phyloP scores from a whole-genome alignment of 768 basidiomycete species.

The Boletellus ananas region DNA sequence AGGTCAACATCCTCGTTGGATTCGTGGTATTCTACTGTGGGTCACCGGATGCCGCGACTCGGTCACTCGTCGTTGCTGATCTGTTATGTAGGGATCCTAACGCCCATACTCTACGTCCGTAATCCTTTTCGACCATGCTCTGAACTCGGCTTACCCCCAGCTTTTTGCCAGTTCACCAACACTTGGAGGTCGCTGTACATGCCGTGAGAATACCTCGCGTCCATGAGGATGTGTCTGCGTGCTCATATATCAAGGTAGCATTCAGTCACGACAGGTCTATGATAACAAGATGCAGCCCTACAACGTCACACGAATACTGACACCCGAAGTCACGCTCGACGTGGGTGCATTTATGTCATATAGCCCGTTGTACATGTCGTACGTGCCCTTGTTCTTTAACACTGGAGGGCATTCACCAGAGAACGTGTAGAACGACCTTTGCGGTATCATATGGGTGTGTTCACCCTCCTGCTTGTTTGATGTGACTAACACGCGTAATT shows the following conservation, averaged over 20 bases:
- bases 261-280: conserved; percentile 59
- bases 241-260: conserved; percentile 28
- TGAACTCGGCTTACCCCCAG: neutral
- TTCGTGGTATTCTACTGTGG: conserved; percentile 71
- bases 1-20: conserved; percentile 64
- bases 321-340: conserved; percentile 50
- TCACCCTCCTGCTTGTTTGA: neutral
- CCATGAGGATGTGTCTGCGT: neutral
- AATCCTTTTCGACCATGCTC: conserved; percentile 39
- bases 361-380: conserved; percentile 58
- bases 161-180: conserved; percentile 50
- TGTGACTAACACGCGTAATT: conserved; percentile 41
- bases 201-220: conserved; percentile 40
- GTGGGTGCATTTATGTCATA: conserved; percentile 50
- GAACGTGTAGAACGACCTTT: conserved; percentile 17
- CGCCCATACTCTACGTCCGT: conserved; percentile 45
- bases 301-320: conserved; percentile 57
- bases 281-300: conserved; percentile 57
- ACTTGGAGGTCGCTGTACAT: conserved; percentile 56
- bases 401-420: conserved; percentile 8
- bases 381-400: conserved; percentile 5
- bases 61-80: neutral
- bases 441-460: conserved; percentile 32
- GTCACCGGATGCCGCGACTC: neutral
- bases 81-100: conserved; percentile 25